Conservation (phyloP, 2,329 filamentous ascomycete species). For the Neofusicoccum sp. region DNA sequence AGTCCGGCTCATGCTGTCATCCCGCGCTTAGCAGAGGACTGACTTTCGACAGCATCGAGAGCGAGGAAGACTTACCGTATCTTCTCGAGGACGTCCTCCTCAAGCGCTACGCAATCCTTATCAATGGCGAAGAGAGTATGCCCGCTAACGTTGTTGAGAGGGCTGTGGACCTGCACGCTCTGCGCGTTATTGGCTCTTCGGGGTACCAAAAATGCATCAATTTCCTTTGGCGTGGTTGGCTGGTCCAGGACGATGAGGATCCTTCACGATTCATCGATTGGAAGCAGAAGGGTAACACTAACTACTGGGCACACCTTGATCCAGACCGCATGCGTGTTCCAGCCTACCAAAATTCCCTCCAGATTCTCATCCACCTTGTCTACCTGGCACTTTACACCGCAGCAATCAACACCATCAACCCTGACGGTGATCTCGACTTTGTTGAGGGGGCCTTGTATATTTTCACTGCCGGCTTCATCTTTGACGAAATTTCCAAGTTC, state of each 20-base stretch:
- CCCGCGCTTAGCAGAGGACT: neutral
- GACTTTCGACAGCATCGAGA: slow-evolving; percentile 65
- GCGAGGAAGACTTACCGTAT: slow-evolving; percentile 74
- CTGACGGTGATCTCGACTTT: slow-evolving; percentile 74
- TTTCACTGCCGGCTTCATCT: slow-evolving; percentile 88
- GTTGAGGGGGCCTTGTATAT: slow-evolving; percentile 83
- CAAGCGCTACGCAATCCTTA: slow-evolving; percentile 80
- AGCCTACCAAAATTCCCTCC: slow-evolving; percentile 85
- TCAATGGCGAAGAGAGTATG: slow-evolving; percentile 67
- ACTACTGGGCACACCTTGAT: slow-evolving; percentile 79
- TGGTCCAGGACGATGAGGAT: slow-evolving; percentile 92
- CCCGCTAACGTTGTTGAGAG: slow-evolving; percentile 90
- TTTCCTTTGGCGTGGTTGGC: slow-evolving; percentile 92
- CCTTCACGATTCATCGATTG: slow-evolving; percentile 88
- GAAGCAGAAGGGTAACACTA: slow-evolving; percentile 73
- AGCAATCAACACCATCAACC: slow-evolving; percentile 93
- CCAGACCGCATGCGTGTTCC: slow-evolving; percentile 93
- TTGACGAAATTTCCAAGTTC: slow-evolving; percentile 82
- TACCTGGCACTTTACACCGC: slow-evolving; percentile 84
- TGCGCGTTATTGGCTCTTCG: slow-evolving; percentile 83
- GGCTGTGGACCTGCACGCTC: slow-evolving; percentile 86
- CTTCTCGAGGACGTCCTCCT: slow-evolving; percentile 79
- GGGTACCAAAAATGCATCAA: slow-evolving; percentile 95
- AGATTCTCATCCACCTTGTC: slow-evolving; percentile 78
- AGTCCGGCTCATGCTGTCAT: slow-evolving; percentile 25